These are phyloP conservation scores for Umbelopsis sp. DNA, from an alignment of 192 early-diverging fungal genomes.

Conservation along the genomic window DNA sequence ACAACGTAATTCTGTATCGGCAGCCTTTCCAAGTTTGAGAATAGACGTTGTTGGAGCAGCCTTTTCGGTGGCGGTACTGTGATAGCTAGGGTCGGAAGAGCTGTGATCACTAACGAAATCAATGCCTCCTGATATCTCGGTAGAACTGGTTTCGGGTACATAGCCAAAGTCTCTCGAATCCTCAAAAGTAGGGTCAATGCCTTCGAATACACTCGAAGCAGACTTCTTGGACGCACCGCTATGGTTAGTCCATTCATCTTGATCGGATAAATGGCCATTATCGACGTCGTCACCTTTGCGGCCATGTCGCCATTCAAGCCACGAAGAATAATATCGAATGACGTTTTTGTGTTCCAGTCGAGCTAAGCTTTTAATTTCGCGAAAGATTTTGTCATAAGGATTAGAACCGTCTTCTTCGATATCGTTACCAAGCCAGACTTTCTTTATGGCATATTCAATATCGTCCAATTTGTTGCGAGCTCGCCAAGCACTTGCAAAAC, in stretches of 20 bases:
- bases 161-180: constrained; percentile 9
- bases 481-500: constrained; percentile 86
- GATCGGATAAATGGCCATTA: constrained; percentile 25
- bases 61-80: not conserved
- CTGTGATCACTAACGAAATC: constrained; percentile 29
- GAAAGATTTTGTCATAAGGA: constrained; percentile 73
- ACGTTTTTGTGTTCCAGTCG: constrained; percentile 87
- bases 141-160: constrained; percentile 10
- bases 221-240: constrained; percentile 14
- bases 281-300: constrained; percentile 31
- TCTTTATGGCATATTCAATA: constrained; percentile 91
- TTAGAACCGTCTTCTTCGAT: constrained; percentile 28
- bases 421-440: constrained; percentile 64
- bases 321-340: constrained; percentile 90
- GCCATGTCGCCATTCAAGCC: constrained; percentile 71
- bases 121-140: constrained; percentile 32
- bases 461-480: constrained; percentile 89
- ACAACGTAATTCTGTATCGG: constrained; percentile 1
- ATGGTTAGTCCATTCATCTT: constrained; percentile 40
- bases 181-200: constrained; percentile 18
- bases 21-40: constrained; percentile 4
- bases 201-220: constrained; percentile 2
- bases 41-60: not conserved
- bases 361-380: constrained; percentile 91
- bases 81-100: not conserved